These are phyloP conservation scores for Boletus vinaceobasis DNA, from an alignment of 768 basidiomycete genomes.

Conservation along the genomic window DNA sequence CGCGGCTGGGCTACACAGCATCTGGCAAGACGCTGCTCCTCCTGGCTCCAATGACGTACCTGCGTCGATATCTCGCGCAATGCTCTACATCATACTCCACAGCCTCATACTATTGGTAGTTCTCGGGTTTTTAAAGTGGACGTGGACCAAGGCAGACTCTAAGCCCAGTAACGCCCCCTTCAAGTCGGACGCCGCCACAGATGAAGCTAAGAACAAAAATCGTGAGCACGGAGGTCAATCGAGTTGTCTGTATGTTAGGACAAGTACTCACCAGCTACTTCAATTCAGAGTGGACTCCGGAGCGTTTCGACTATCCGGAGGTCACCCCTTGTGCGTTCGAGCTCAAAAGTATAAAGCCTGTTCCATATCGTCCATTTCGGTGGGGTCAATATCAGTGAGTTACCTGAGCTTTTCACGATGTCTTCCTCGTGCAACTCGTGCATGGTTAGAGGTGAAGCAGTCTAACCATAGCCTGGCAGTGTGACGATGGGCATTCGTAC, in stretches of 20 bases:
- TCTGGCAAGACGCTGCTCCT: neutral
- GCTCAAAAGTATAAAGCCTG: slow-evolving; percentile 46
- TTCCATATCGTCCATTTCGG: slow-evolving; percentile 63
- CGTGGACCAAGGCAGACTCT: neutral
- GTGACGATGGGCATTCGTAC: slow-evolving; percentile 66
- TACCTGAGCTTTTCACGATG: neutral
- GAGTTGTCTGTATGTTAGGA: neutral
- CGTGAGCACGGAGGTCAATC: slow-evolving; percentile 24
- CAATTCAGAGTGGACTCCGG: slow-evolving; percentile 50
- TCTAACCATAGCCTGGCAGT: slow-evolving; percentile 31
- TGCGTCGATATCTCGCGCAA: neutral
- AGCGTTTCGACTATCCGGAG: slow-evolving; percentile 48
- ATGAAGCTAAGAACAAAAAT: slow-evolving; percentile 15
- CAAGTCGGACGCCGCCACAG: slow-evolving; percentile 2
- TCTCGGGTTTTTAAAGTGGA: slow-evolving; percentile 15
- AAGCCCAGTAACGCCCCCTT: neutral
- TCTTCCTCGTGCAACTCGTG: neutral
- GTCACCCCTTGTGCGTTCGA: slow-evolving; percentile 39
- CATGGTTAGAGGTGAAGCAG: neutral
- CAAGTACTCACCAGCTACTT: neutral
- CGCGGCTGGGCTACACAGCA: neutral
- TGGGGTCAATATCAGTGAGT: slow-evolving; percentile 63
- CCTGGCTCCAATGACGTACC: slow-evolving; percentile 23
- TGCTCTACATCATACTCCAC: slow-evolving; percentile 20
- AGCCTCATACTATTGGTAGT: slow-evolving; percentile 5